phyloP scores from a whole-genome alignment of 306 rosid species.

The Dryas drummondii region DNA sequence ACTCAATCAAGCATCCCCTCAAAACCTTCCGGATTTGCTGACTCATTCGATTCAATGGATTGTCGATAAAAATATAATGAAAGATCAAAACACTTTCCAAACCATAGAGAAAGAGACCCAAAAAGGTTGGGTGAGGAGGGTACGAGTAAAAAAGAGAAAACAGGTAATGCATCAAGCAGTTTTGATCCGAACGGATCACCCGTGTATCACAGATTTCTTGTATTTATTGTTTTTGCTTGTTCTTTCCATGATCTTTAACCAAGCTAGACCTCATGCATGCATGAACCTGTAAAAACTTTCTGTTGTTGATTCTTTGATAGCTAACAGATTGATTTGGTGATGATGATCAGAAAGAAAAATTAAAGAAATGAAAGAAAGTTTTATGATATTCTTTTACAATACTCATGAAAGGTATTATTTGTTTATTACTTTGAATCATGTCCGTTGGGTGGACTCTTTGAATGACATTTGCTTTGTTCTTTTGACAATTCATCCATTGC shows the following conservation, averaged over 20 bases:
- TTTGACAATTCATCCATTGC: not conserved
- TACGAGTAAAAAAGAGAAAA: not conserved
- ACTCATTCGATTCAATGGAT: constrained; percentile 69
- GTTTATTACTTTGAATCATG: constrained; percentile 29
- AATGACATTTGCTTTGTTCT: not conserved
- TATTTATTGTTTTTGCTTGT: constrained; percentile 25
- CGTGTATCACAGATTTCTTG: constrained; percentile 24
- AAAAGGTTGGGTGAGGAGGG: not conserved
- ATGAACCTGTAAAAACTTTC: constrained; percentile 31
- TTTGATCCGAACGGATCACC: constrained; percentile 29
- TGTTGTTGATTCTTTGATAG: constrained; percentile 31
- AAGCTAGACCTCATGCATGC: constrained; percentile 21
- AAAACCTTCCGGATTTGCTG: constrained; percentile 73
- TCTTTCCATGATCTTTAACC: constrained; percentile 32
- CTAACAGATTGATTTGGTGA: constrained; percentile 25
- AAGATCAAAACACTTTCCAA: constrained; percentile 12
- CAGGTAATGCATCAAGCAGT: constrained; percentile 29
- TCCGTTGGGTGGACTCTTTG: constrained; percentile 7
- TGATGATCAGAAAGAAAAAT: constrained; percentile 22
- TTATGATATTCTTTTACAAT: constrained; percentile 39
- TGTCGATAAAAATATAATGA: constrained; percentile 49
- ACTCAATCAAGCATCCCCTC: constrained; percentile 82
- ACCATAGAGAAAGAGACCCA: not conserved
- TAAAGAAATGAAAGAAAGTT: constrained; percentile 29
- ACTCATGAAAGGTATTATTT: constrained; percentile 17